Evolutionary conservation across 768 basidiomycete species (phyloP).

Genomic region (Lactarius akahatsu): DNA sequence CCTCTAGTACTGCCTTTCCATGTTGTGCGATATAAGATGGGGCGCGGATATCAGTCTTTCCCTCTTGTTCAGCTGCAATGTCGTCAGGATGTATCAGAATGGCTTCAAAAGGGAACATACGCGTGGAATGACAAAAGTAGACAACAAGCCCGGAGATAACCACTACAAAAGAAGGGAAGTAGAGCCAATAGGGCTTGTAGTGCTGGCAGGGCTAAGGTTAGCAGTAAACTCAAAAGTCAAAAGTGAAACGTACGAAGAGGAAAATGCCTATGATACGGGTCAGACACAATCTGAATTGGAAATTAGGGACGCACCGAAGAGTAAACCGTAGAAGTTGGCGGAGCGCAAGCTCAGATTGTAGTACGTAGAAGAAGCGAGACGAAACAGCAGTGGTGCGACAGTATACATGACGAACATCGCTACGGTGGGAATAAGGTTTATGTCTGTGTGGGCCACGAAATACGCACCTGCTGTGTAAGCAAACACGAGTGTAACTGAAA

Average conservation of each 20-base stretch:
- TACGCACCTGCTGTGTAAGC: slow-evolving; percentile 47
- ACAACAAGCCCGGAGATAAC: slow-evolving; percentile 71
- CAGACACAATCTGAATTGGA: slow-evolving; percentile 5
- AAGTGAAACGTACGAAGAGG: slow-evolving; percentile 45
- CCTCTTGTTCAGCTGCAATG: slow-evolving; percentile 68
- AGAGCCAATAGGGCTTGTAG: slow-evolving; percentile 83
- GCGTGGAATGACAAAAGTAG: slow-evolving; percentile 85
- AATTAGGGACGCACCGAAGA: slow-evolving; percentile 50
- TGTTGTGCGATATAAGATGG: slow-evolving; percentile 53
- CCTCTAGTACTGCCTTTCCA: slow-evolving; percentile 6
- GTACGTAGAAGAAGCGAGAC: slow-evolving; percentile 83
- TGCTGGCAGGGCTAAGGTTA: slow-evolving; percentile 47
- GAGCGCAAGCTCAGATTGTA: slow-evolving; percentile 83
- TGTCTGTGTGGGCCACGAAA: not conserved
- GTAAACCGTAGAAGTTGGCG: slow-evolving; percentile 82
- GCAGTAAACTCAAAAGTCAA: not conserved
- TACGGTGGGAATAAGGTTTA: slow-evolving; percentile 25
- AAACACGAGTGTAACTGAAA: slow-evolving; percentile 49
- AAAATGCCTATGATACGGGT: slow-evolving; percentile 42
- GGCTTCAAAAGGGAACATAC: slow-evolving; percentile 46
- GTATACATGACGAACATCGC: slow-evolving; percentile 88
- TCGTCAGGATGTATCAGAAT: slow-evolving; percentile 1
- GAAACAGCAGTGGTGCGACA: slow-evolving; percentile 80
- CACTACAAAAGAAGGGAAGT: slow-evolving; percentile 75
- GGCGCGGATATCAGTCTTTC: slow-evolving; percentile 53